A percentile compares a stretch with the other conserved stretches of the same genome.
These are phyloP conservation scores for Macadamia tetraphylla DNA, from an alignment of 164 flowering plant genomes.

Conservation along the genomic window DNA sequence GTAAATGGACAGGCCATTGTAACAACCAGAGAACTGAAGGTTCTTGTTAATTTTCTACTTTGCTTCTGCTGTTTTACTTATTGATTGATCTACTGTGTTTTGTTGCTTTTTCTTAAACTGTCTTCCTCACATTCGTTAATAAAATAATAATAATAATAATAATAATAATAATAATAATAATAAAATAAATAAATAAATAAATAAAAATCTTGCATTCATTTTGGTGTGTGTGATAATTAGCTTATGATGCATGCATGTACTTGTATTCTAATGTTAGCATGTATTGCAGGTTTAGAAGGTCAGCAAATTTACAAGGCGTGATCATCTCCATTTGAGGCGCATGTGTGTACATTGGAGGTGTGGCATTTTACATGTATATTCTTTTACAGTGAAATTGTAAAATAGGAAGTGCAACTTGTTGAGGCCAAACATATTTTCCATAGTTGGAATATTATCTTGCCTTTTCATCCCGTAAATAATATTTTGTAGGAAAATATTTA, in stretches of 20 bases:
- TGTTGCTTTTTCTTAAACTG: no score
- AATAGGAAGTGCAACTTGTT: constrained; percentile 9
- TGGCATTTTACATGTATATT: constrained; percentile 5
- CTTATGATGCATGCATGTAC: neutral
- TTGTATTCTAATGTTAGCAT: neutral
- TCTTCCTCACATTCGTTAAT: no score
- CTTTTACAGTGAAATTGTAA: constrained; percentile 10
- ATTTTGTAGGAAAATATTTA: neutral
- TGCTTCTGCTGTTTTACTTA: no score
- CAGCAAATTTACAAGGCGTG: constrained; percentile 2
- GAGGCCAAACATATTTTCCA: neutral
- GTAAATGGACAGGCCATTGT: no score
- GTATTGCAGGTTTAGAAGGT: constrained; percentile 9
- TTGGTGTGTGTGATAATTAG: neutral
- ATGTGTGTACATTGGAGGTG: constrained; percentile 4
- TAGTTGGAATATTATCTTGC: neutral
- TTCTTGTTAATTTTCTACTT: no score
- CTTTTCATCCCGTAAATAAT: neutral
- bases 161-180: no score
- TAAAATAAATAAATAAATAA: no score
- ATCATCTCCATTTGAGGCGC: neutral
- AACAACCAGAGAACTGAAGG: no score
- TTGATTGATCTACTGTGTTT: no score
- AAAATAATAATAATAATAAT: no score
- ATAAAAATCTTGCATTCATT: neutral